phyloP scores from a whole-genome alignment of 345 rosid genomes.

The Physaria fendleri region DNA sequence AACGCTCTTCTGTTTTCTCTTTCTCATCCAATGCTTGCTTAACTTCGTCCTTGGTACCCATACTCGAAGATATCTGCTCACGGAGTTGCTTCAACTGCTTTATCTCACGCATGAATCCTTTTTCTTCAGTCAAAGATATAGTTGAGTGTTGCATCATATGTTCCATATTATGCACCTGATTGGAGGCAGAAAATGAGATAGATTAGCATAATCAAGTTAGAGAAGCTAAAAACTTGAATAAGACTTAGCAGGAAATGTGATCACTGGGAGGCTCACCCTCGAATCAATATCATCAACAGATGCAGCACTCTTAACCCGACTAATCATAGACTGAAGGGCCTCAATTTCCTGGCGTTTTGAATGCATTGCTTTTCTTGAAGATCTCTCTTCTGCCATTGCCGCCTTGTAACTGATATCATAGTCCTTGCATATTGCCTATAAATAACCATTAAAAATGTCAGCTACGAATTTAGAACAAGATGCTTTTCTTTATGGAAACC shows the following conservation, averaged over 20 bases:
- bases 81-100: constrained; percentile 57
- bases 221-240: background rate
- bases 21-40: constrained; percentile 53
- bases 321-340: constrained; percentile 44
- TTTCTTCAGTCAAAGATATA: constrained; percentile 67
- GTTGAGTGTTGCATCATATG: constrained; percentile 71
- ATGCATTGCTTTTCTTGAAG: constrained; percentile 46
- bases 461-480: constrained; percentile 16
- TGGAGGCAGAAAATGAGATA: constrained; percentile 15
- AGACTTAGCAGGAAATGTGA: constrained; percentile 9
- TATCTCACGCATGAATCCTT: constrained; percentile 58
- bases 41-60: constrained; percentile 56
- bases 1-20: constrained; percentile 56
- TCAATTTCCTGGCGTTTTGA: constrained; percentile 70
- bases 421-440: constrained; percentile 48
- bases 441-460: constrained; percentile 14
- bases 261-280: constrained; percentile 36
- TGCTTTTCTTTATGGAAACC: background rate
- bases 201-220: constrained; percentile 16
- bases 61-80: constrained; percentile 44
- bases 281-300: constrained; percentile 54
- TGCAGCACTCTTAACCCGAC: constrained; percentile 43
- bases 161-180: constrained; percentile 61
- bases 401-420: constrained; percentile 33
- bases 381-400: constrained; percentile 49